Conservation (phyloP, 257 asterid species). For the Marsdenia floribunda region DNA sequence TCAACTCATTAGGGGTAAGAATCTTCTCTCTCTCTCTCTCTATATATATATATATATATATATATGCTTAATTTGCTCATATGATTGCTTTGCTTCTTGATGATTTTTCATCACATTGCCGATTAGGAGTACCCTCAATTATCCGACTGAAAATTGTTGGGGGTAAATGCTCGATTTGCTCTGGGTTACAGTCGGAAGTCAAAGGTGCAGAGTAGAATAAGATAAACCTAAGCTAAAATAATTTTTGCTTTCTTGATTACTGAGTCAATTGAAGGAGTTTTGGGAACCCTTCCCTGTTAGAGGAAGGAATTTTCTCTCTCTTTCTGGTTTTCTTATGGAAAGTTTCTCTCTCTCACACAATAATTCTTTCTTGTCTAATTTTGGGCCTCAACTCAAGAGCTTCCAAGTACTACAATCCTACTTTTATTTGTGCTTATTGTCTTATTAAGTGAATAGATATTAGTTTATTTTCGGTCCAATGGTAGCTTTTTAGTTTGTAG, state of each 20-base stretch:
- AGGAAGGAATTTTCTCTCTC: slow-evolving; percentile 34
- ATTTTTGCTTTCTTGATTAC: background rate
- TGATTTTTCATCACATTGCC: background rate
- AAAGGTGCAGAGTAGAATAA: background rate
- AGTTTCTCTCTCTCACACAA: background rate
- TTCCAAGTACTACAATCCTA: background rate
- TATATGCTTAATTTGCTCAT: background rate
- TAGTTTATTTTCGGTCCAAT: background rate
- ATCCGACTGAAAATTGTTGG: background rate
- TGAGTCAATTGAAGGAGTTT: background rate
- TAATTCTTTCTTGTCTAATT: background rate
- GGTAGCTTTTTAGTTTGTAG: background rate
- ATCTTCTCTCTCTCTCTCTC: slow-evolving; percentile 4
- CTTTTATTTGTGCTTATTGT: slow-evolving; percentile 1
- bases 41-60: background rate
- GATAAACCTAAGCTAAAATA: background rate
- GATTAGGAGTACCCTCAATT: background rate
- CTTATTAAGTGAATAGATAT: slow-evolving; percentile 12
- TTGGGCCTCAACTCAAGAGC: background rate
- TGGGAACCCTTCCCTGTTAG: slow-evolving; percentile 18
- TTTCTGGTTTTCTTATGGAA: background rate
- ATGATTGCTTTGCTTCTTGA: background rate
- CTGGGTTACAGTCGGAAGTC: background rate
- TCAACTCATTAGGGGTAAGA: slow-evolving; percentile 63
- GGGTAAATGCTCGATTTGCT: background rate